Percentiles rank a stretch among this genome's conserved stretches.
Evolutionary conservation across 768 basidiomycete genomes (phyloP).

Genomic region (Coprinopsis marcescibilis): DNA sequence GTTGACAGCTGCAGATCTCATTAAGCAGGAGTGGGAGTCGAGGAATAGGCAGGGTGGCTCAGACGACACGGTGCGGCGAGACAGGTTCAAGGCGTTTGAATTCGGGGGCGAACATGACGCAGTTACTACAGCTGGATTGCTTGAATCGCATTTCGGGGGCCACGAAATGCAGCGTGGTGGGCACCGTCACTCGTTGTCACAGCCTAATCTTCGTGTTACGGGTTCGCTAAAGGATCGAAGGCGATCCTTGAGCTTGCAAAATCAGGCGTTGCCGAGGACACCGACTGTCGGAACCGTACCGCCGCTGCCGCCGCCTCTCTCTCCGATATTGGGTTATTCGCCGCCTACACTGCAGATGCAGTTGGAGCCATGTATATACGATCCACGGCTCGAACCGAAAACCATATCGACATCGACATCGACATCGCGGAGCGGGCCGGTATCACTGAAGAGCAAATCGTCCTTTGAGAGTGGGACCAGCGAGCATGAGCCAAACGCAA

Average conservation of each 20-base stretch:
- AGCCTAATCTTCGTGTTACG: not conserved
- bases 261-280: not conserved
- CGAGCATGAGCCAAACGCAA: not conserved
- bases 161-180: not conserved
- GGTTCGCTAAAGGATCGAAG: constrained; percentile 1
- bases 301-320: constrained; percentile 6
- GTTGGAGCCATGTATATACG: too few relatives aligned
- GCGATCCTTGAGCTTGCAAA: constrained; percentile 4
- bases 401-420: too few relatives aligned
- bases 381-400: too few relatives aligned
- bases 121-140: not conserved
- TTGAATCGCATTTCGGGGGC: not conserved
- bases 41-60: constrained; percentile 27
- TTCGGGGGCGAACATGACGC: constrained; percentile 23
- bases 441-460: not conserved
- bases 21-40: constrained; percentile 52
- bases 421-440: too few relatives aligned
- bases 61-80: constrained; percentile 19
- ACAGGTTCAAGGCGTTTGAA: constrained; percentile 28
- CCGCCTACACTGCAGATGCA: too few relatives aligned
- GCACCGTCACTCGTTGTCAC: constrained; percentile 5
- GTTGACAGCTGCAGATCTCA: constrained; percentile 41
- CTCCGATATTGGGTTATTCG: constrained; percentile 6
- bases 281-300: not conserved
- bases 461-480: not conserved